Percentiles rank a stretch among this genome's conserved stretches.
Evolutionary conservation across 352 stramenopile genomes (phyloP).

Genomic region (Halophytophthora polymorphica): DNA sequence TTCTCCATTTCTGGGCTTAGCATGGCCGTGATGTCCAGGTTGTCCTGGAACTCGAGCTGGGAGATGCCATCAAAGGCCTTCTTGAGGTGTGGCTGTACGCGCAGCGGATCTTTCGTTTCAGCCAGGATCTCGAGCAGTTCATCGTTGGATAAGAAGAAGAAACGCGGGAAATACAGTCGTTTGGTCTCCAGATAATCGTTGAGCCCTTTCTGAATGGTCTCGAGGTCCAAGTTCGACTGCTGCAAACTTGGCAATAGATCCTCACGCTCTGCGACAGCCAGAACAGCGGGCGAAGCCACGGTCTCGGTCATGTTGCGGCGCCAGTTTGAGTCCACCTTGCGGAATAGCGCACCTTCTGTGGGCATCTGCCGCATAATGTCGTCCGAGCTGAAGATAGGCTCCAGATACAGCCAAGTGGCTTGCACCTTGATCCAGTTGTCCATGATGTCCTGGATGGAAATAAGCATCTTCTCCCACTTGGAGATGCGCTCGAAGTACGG

Average conservation of each 20-base stretch:
- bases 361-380: slow-evolving; percentile 94
- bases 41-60: slow-evolving; percentile 90
- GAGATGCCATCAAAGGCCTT: slow-evolving; percentile 94
- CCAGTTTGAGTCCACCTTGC: slow-evolving; percentile 88
- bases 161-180: slow-evolving; percentile 87
- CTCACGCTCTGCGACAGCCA: slow-evolving; percentile 71
- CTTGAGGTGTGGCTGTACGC: slow-evolving; percentile 94
- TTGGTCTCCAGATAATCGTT: slow-evolving; percentile 93
- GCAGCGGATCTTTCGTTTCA: slow-evolving; percentile 91
- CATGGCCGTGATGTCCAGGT: slow-evolving; percentile 92
- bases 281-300: slow-evolving; percentile 59
- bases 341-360: slow-evolving; percentile 82
- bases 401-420: slow-evolving; percentile 91
- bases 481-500: slow-evolving; percentile 88
- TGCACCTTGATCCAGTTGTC: slow-evolving; percentile 95
- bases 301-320: slow-evolving; percentile 88
- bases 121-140: slow-evolving; percentile 91
- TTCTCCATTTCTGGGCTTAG: slow-evolving; percentile 85
- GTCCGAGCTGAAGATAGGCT: slow-evolving; percentile 92
- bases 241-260: slow-evolving; percentile 83
- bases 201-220: slow-evolving; percentile 93
- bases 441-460: slow-evolving; percentile 90
- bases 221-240: slow-evolving; percentile 90
- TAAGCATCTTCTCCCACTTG: slow-evolving; percentile 89
- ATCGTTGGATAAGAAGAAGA: slow-evolving; percentile 93